Evolutionary conservation across 1,284 basidiomycete genomes (phyloP).

Genomic region (Fistulinella cinereoalba): DNA sequence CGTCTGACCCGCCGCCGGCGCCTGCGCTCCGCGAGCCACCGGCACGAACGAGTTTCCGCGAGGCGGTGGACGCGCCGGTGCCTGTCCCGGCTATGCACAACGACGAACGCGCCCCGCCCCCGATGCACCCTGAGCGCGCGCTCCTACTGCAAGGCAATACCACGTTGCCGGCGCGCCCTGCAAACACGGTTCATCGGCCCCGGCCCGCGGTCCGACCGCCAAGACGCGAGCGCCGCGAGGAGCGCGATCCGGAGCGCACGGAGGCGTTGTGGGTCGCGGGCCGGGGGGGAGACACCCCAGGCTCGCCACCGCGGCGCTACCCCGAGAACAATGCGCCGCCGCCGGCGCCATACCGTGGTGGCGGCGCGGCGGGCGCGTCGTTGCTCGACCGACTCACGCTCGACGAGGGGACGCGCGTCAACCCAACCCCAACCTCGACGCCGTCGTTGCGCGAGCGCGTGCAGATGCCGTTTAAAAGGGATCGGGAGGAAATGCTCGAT

Average conservation of each 20-base stretch:
- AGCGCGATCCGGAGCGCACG: conserved; percentile 17
- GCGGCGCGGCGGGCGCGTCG: conserved; percentile 27
- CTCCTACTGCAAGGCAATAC: conserved; percentile 29
- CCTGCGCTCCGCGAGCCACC: conserved; percentile 8
- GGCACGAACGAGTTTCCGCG: too few relatives aligned
- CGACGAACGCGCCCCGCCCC: conserved; percentile 13
- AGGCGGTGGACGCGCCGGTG: too few relatives aligned
- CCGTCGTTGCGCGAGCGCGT: conserved; percentile 42
- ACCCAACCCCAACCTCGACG: too few relatives aligned
- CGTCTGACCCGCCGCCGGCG: conserved; percentile 2
- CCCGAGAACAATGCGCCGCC: too few relatives aligned
- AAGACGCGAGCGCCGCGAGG: conserved; percentile 25
- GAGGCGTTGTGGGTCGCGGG: conserved; percentile 25
- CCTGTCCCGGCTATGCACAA: conserved; percentile 1
- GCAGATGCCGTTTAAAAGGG: conserved; percentile 38
- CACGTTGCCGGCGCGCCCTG: conserved; percentile 31
- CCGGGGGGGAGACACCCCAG: too few relatives aligned
- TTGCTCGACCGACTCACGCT: conserved; percentile 39
- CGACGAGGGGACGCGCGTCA: conserved; percentile 14
- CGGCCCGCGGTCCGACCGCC: conserved; percentile 12
- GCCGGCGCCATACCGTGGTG: too few relatives aligned
- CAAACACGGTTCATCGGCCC: conserved; percentile 11
- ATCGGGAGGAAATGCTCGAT: conserved; percentile 36
- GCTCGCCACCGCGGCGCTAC: too few relatives aligned
- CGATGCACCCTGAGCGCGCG: conserved; percentile 34